A percentile compares a stretch with the other conserved stretches of the same genome.
phyloP scores from a whole-genome alignment of 805 yeast species.

The Candida ascalaphidarum region DNA sequence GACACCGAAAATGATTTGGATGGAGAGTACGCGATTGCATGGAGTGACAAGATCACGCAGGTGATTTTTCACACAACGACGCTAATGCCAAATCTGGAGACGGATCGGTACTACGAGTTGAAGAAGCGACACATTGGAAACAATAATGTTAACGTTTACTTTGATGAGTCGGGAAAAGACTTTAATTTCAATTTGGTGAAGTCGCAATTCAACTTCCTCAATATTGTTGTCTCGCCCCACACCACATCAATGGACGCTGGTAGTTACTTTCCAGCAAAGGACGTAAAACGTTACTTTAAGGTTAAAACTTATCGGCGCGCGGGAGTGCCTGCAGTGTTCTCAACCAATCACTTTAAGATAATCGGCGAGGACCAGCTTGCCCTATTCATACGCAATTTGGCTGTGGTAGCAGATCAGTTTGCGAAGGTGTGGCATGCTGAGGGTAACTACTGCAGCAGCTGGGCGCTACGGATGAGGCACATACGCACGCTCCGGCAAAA shows the following conservation, averaged over 20 bases:
- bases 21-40: conserved; percentile 67
- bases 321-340: conserved; percentile 70
- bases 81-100: conserved; percentile 55
- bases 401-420: conserved; percentile 59
- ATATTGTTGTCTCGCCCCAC: conserved; percentile 69
- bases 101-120: conserved; percentile 36
- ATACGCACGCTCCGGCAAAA: conserved; percentile 26
- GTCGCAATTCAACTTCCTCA: conserved; percentile 78
- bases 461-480: conserved; percentile 62
- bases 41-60: conserved; percentile 67
- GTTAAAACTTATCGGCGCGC: conserved; percentile 57
- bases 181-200: conserved; percentile 65
- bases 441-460: conserved; percentile 49
- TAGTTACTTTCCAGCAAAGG: conserved; percentile 1
- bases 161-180: conserved; percentile 60
- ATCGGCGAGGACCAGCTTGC: conserved; percentile 54
- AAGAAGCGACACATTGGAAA: conserved; percentile 87
- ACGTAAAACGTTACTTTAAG: conserved; percentile 36
- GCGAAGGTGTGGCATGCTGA: conserved; percentile 68
- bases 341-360: conserved; percentile 69
- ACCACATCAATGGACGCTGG: conserved; percentile 8
- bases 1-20: conserved; percentile 63
- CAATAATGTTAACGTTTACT: conserved; percentile 71
- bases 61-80: conserved; percentile 74
- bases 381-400: conserved; percentile 55